Conservation (phyloP, 106 monocot genomes). For the Ottelia alismoides region DNA sequence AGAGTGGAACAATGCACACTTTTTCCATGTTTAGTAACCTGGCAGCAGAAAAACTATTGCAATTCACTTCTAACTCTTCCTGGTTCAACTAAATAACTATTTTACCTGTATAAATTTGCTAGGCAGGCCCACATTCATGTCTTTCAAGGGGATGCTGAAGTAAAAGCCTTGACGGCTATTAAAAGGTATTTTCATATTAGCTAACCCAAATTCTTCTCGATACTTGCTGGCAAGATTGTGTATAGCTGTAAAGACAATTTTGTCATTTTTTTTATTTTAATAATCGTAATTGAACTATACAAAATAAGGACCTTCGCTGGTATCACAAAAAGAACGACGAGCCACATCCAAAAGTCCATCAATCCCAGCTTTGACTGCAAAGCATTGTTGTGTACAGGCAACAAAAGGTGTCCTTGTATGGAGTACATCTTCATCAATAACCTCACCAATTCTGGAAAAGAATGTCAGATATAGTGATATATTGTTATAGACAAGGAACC, state of each 20-base stretch:
- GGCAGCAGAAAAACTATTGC: not conserved
- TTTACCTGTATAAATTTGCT: conserved; percentile 87
- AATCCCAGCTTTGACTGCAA: conserved; percentile 86
- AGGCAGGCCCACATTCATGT: conserved; percentile 69
- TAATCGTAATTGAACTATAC: too few relatives aligned
- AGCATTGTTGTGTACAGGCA: conserved; percentile 92
- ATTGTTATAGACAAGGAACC: too few relatives aligned
- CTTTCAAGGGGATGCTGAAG: conserved; percentile 83
- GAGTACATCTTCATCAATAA: conserved; percentile 85
- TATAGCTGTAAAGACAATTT: conserved; percentile 56
- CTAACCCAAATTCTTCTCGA: conserved; percentile 74
- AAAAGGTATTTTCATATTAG: conserved; percentile 84
- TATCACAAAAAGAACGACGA: conserved; percentile 85
- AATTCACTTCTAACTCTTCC: not conserved
- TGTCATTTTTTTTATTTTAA: conserved; percentile 8
- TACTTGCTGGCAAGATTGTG: conserved; percentile 89
- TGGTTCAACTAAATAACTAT: conserved; percentile 4
- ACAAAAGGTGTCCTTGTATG: conserved; percentile 94
- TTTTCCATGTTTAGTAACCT: conserved; percentile 94
- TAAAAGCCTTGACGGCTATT: conserved; percentile 93
- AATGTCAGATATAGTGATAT: too few relatives aligned
- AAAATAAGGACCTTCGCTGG: conserved; percentile 94
- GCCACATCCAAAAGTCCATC: conserved; percentile 94
- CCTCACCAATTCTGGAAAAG: conserved; percentile 56
- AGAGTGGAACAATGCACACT: conserved; percentile 85